These are phyloP conservation scores for Oryza officinalis DNA, from an alignment of 176 grass and related monocot genomes.

Conservation along the genomic window DNA sequence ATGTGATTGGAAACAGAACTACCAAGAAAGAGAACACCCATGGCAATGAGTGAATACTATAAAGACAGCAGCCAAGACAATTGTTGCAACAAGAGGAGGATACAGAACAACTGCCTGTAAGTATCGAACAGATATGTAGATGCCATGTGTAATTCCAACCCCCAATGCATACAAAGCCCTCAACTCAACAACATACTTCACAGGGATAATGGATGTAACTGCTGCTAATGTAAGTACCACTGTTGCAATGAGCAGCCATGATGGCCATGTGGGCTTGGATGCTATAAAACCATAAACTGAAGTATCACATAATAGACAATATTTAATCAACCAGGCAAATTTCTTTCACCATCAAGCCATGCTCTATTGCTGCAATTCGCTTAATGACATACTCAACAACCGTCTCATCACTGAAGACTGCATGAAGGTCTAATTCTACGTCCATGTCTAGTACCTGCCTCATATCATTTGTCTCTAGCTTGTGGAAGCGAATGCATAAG, in stretches of 20 bases:
- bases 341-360: no score
- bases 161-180: slow-evolving; percentile 78
- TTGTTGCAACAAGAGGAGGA: slow-evolving; percentile 85
- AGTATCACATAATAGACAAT: no score
- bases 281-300: slow-evolving; percentile 88
- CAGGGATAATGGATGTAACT: slow-evolving; percentile 85
- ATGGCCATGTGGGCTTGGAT: slow-evolving; percentile 89
- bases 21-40: slow-evolving; percentile 94
- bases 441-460: no score
- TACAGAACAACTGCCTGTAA: slow-evolving; percentile 89
- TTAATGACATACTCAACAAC: no score
- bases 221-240: slow-evolving; percentile 85
- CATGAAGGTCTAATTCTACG: no score
- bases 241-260: slow-evolving; percentile 89
- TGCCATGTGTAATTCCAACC: slow-evolving; percentile 78
- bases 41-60: slow-evolving; percentile 91
- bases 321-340: no score
- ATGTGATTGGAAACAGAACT: slow-evolving; percentile 87
- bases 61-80: slow-evolving; percentile 77
- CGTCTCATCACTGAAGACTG: no score
- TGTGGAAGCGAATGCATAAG: no score
- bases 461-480: no score
- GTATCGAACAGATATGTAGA: slow-evolving; percentile 94
- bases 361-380: no score
- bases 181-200: slow-evolving; percentile 93